A percentile compares a stretch with the other conserved stretches of the same genome.
phyloP scores from a whole-genome alignment of 1,284 basidiomycete genomes.

The Moesziomyces aphidis region DNA sequence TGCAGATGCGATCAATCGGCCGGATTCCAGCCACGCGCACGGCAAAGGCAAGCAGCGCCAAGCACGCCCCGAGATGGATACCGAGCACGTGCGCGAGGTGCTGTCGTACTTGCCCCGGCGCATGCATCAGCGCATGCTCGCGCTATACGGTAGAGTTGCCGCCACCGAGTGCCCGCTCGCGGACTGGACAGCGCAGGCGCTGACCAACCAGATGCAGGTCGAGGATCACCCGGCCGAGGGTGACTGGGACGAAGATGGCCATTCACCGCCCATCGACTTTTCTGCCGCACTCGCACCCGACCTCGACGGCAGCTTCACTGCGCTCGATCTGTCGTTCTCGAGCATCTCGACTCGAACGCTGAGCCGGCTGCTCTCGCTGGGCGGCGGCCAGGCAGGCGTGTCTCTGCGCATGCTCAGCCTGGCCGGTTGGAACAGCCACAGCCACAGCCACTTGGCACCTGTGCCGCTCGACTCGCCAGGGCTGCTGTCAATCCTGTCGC shows the following conservation, averaged over 20 bases:
- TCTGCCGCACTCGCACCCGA: not conserved
- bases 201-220: conserved; percentile 4
- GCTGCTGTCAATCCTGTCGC: conserved; percentile 12
- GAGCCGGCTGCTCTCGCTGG: conserved; percentile 5
- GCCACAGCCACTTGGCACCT: not conserved
- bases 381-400: not conserved
- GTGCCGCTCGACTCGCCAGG: conserved; percentile 8
- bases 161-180: conserved; percentile 22
- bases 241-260: not conserved
- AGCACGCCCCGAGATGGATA: conserved; percentile 3
- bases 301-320: not conserved
- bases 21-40: not conserved
- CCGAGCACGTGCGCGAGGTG: conserved; percentile 6
- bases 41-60: not conserved
- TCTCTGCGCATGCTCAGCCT: conserved; percentile 35
- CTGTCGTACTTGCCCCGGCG: conserved; percentile 32
- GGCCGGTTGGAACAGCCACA: conserved; percentile 20
- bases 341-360: conserved; percentile 14
- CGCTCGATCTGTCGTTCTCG: conserved; percentile 42
- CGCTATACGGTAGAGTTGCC: conserved; percentile 26
- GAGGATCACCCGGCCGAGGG: not conserved
- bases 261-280: not conserved
- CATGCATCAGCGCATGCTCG: conserved; percentile 26
- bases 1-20: conserved; percentile 27
- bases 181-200: conserved; percentile 24